phyloP scores from a whole-genome alignment of 495 filamentous ascomycete species.

The Penicillium daleae region DNA sequence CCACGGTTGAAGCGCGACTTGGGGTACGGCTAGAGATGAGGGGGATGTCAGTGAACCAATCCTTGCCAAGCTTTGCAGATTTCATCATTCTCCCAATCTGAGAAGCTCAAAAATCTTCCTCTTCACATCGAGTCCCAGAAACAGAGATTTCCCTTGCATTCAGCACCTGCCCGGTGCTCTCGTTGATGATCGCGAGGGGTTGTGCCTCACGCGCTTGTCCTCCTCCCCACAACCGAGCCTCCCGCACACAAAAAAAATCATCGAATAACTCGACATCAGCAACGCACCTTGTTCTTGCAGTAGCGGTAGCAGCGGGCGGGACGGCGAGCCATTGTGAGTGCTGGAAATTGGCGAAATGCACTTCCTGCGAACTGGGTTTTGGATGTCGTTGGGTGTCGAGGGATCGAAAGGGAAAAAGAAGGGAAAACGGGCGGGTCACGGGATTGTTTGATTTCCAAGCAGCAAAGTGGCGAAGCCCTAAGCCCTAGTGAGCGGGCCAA shows the following conservation, averaged over 20 bases:
- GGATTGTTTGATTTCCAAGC: constrained; percentile 57
- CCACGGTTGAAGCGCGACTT: constrained; percentile 99
- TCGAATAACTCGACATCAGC: constrained; percentile 28
- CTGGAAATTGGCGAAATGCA: constrained; percentile 59
- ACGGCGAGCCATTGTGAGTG: constrained; percentile 94
- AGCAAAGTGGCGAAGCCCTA: constrained; percentile 53
- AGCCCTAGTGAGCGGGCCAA: constrained; percentile 47
- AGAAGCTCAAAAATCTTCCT: constrained; percentile 1
- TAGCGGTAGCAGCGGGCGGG: constrained; percentile 99
- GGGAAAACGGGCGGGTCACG: constrained; percentile 40
- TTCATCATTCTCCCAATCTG: not conserved
- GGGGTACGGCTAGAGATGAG: constrained; percentile 77
- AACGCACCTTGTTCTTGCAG: constrained; percentile 99
- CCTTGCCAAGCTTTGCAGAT: constrained; percentile 14
- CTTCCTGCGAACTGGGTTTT: constrained; percentile 54
- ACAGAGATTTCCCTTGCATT: not conserved
- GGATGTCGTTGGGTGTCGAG: constrained; percentile 48
- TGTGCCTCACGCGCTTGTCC: constrained; percentile 11
- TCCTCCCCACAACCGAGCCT: constrained; percentile 43
- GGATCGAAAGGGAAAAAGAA: constrained; percentile 41
- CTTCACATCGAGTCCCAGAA: not conserved
- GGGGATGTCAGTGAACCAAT: constrained; percentile 33
- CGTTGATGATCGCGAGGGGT: constrained; percentile 10
- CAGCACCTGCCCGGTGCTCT: not conserved
- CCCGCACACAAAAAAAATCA: constrained; percentile 38